Evolutionary conservation across 306 rosid species (phyloP).

Genomic region (Corylus avellana): DNA sequence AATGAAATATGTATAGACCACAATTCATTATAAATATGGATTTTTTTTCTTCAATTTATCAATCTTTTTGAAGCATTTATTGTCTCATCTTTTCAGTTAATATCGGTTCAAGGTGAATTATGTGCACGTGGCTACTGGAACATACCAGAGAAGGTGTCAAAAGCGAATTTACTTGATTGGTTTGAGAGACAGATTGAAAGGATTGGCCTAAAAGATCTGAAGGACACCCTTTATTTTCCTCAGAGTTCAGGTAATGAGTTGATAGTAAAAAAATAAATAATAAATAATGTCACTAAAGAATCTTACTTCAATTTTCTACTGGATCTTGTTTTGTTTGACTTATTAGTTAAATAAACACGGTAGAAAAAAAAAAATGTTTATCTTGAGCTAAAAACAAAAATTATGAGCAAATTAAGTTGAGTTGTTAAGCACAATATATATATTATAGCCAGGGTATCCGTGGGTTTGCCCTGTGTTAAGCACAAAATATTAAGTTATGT

Average conservation of each 20-base stretch:
- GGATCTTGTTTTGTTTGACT: neutral
- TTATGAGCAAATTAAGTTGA: slow-evolving; percentile 3
- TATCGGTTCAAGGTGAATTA: slow-evolving; percentile 54
- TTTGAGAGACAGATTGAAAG: slow-evolving; percentile 59
- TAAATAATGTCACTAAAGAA: neutral
- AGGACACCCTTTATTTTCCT: slow-evolving; percentile 72
- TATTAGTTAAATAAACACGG: neutral
- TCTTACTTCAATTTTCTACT: neutral
- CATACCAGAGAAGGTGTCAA: slow-evolving; percentile 47
- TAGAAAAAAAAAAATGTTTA: slow-evolving; percentile 5
- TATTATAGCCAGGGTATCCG: no score
- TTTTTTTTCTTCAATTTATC: neutral
- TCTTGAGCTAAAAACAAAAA: slow-evolving; percentile 6
- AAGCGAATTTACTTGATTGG: slow-evolving; percentile 53
- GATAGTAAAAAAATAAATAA: neutral
- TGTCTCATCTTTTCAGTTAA: slow-evolving; percentile 54
- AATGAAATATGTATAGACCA: slow-evolving; percentile 3
- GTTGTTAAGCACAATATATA: neutral
- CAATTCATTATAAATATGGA: neutral
- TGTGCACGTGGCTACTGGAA: slow-evolving; percentile 92
- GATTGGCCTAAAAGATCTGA: slow-evolving; percentile 53
- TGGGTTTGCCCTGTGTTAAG: neutral
- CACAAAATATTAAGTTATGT: neutral
- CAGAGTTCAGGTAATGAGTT: slow-evolving; percentile 58
- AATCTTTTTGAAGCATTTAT: slow-evolving; percentile 5